Evolutionary conservation across 768 basidiomycete species (phyloP).

Genomic region (button mushroom (Agaricus bisporus)): DNA sequence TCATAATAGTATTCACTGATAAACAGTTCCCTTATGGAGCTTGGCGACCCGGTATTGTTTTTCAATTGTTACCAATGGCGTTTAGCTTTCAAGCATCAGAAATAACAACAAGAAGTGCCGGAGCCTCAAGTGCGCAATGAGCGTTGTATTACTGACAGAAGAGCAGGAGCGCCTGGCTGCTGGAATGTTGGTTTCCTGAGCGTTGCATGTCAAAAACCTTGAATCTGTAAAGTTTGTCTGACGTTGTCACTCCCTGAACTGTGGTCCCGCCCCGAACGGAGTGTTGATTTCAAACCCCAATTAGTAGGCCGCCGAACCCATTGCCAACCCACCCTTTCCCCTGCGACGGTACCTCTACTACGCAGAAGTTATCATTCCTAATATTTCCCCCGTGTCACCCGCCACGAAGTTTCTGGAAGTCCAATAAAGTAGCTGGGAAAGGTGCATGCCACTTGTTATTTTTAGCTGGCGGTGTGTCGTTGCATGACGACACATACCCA

Average conservation of each 20-base stretch:
- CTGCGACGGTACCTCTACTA: not conserved
- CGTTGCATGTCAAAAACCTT: not conserved
- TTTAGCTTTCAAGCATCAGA: no score
- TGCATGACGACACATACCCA: not conserved
- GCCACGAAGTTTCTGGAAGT: no score
- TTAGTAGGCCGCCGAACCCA: not conserved
- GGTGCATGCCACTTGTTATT: not conserved
- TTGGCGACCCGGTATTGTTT: not conserved
- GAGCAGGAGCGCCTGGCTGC: no score
- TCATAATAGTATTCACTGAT: not conserved
- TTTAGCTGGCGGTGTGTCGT: not conserved
- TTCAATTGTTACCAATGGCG: not conserved
- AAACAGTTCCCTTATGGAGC: not conserved
- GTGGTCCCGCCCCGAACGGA: not conserved
- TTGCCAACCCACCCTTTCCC: not conserved
- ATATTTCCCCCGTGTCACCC: not conserved
- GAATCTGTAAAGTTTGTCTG: not conserved
- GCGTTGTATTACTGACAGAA: no score
- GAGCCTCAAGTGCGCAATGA: no score
- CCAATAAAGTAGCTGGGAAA: not conserved
- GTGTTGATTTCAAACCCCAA: constrained; percentile 3
- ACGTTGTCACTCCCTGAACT: not conserved
- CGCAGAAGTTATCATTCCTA: not conserved
- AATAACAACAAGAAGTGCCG: no score
- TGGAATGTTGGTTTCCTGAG: not conserved